Conservation (phyloP, 768 basidiomycete species). For the Hebeloma cylindrosporum region DNA sequence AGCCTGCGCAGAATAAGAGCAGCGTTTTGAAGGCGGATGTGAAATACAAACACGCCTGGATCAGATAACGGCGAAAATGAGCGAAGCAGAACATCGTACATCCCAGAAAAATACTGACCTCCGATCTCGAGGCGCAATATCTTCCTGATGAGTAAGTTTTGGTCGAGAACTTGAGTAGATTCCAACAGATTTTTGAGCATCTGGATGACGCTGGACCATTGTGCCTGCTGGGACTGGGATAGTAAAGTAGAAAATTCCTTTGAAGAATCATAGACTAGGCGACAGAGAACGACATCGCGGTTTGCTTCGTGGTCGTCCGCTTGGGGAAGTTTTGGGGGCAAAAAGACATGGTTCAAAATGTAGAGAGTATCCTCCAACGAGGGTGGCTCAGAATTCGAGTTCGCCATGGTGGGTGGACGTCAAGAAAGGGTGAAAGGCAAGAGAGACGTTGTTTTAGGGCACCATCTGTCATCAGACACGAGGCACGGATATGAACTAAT, state of each 20-base stretch:
- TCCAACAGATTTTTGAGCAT: constrained; percentile 24
- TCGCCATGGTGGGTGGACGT: constrained; percentile 10
- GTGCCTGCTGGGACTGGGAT: constrained; percentile 2
- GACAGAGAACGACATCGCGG: constrained; percentile 28
- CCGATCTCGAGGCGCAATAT: constrained; percentile 10
- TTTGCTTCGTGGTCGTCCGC: constrained; percentile 27
- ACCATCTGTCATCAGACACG: too few relatives aligned
- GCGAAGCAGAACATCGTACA: background rate
- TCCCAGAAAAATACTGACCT: constrained; percentile 10
- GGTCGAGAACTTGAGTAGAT: constrained; percentile 7
- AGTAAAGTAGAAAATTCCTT: constrained; percentile 18
- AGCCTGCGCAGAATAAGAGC: constrained; percentile 39
- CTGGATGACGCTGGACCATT: constrained; percentile 31
- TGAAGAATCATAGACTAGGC: constrained; percentile 19
- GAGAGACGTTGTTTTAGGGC: too few relatives aligned
- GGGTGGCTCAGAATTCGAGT: constrained; percentile 1
- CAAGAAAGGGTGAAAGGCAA: background rate
- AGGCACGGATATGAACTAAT: too few relatives aligned
- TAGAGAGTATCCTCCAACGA: constrained; percentile 26
- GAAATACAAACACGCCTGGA: constrained; percentile 38
- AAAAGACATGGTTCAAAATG: constrained; percentile 38
- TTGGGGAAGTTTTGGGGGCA: constrained; percentile 42
- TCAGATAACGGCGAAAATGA: constrained; percentile 18
- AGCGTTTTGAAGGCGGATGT: constrained; percentile 48
- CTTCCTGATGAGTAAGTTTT: background rate